Percentiles rank a stretch among this genome's conserved stretches.
phyloP scores from a whole-genome alignment of 805 yeast genomes.

The Phaffomyces thermotolerans region DNA sequence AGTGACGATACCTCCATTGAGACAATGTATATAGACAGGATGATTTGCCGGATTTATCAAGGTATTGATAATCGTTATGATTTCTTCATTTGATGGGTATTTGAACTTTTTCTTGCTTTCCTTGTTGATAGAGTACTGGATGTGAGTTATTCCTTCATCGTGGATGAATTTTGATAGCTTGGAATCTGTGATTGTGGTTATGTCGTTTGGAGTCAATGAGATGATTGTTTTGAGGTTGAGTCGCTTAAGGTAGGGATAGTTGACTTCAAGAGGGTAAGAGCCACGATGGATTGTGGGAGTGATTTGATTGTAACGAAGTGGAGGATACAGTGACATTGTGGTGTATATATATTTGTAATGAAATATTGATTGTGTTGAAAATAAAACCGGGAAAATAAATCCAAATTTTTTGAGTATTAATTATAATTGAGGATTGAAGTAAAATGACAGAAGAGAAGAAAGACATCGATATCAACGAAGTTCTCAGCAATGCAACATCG shows the following conservation, averaged over 20 bases:
- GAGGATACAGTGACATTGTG: constrained; percentile 45
- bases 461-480: too few relatives aligned
- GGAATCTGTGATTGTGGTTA: constrained; percentile 46
- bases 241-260: constrained; percentile 58
- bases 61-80: constrained; percentile 50
- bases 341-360: neutral
- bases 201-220: constrained; percentile 73
- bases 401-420: too few relatives aligned
- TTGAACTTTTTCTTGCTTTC: constrained; percentile 29
- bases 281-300: constrained; percentile 70
- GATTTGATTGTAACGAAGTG: constrained; percentile 68
- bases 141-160: constrained; percentile 45
- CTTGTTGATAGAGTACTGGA: constrained; percentile 62
- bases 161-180: constrained; percentile 44
- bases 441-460: too few relatives aligned
- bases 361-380: too few relatives aligned
- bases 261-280: constrained; percentile 75
- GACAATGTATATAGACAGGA: constrained; percentile 80
- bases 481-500: too few relatives aligned
- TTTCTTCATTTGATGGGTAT: constrained; percentile 23
- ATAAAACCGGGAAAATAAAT: too few relatives aligned
- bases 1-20: constrained; percentile 85
- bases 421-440: too few relatives aligned
- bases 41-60: constrained; percentile 51
- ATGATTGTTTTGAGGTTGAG: constrained; percentile 64